Evolutionary conservation across 2,329 filamentous ascomycete species (phyloP).

Genomic region (Penicillium sp.): DNA sequence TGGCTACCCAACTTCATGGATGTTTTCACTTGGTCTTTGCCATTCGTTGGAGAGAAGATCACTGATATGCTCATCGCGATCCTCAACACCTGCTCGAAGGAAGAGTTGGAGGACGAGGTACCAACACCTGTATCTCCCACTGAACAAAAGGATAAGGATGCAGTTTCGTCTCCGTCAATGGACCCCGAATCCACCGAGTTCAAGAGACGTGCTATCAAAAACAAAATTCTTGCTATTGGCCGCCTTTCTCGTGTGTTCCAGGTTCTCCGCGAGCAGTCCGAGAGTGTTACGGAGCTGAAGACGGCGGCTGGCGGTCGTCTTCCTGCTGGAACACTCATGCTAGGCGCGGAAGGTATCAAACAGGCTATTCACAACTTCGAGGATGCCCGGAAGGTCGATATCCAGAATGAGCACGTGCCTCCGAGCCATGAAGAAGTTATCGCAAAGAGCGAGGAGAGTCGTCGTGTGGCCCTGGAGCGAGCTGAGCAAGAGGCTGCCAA

Average conservation of each 20-base stretch:
- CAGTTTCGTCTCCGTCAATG: constrained; percentile 64
- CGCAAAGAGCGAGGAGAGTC: constrained; percentile 75
- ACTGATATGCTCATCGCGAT: constrained; percentile 99
- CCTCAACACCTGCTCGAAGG: constrained; percentile 97
- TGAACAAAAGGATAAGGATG: constrained; percentile 1
- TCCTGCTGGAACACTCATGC: constrained; percentile 93
- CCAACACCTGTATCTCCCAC: constrained; percentile 67
- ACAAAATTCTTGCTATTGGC: constrained; percentile 98
- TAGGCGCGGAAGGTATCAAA: constrained; percentile 97
- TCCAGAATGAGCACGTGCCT: constrained; percentile 93
- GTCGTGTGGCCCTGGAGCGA: constrained; percentile 78
- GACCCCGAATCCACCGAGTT: constrained; percentile 88
- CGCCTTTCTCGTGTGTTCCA: constrained; percentile 97
- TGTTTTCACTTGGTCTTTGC: constrained; percentile 99
- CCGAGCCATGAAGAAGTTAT: constrained; percentile 90
- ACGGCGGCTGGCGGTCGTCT: constrained; percentile 89
- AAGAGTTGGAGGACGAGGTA: constrained; percentile 88
- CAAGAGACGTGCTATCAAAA: constrained; percentile 96
- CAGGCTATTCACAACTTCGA: constrained; percentile 96
- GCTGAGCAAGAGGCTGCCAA: constrained; percentile 88
- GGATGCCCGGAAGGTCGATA: constrained; percentile 91
- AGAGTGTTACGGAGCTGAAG: constrained; percentile 96
- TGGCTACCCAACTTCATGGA: constrained; percentile 99
- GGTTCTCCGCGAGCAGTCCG: constrained; percentile 93
- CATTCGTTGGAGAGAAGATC: constrained; percentile 98